Evolutionary conservation across 768 basidiomycete genomes (phyloP), one percentile per base, ranked within the genome.

Genomic region (Galerina marginata): DNA sequence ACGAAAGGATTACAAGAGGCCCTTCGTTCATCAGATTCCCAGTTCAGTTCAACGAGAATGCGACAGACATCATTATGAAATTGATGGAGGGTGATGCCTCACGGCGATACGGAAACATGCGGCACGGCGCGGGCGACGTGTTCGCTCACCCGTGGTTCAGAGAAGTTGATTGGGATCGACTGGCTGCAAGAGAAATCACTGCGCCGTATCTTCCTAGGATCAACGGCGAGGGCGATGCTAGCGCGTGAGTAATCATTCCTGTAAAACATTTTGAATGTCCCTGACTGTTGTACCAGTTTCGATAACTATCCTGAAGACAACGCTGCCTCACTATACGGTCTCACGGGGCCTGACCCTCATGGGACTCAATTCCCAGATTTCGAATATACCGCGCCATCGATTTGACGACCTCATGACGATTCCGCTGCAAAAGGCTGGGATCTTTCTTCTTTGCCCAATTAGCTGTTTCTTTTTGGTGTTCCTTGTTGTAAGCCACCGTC

Each of bases 191-290:
- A 66, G 94, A 98, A 69, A 98, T 99, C 56, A 92, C 91, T 12
- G 93, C 97, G 23, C 97, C 97, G 2, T 99, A 97, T 77, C 78
- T 98, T 52, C 97, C 97, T 11, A 90, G 90, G 72, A 94, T 98
- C 49, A 84, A 79, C 37, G 90, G 94, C 9, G 97, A 98, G 10
- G 97, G 97, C 1, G 97, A 99, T 74, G 92, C 96, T 5, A 95
- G 92, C 86, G 91, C 91, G 91, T 93, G 71, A 74, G 91, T 85
- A 54, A 9, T 25, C 25, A 58, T 49, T 23, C 20, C 45, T 61
- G 11, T 29, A 20, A 9, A 4, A 15, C 23, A 6, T 20, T 33
- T 23, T 42, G 40, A 58, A 53, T 11, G 15, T 58, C 33, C 56
- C 38, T 67, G 50, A 56, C 68, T 53, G 64, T 61, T 25, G 36